A percentile compares a stretch with the other conserved stretches of the same genome.
These are phyloP conservation scores for Clathrus columnatus DNA, from an alignment of 768 basidiomycete species.

Conservation along the genomic window DNA sequence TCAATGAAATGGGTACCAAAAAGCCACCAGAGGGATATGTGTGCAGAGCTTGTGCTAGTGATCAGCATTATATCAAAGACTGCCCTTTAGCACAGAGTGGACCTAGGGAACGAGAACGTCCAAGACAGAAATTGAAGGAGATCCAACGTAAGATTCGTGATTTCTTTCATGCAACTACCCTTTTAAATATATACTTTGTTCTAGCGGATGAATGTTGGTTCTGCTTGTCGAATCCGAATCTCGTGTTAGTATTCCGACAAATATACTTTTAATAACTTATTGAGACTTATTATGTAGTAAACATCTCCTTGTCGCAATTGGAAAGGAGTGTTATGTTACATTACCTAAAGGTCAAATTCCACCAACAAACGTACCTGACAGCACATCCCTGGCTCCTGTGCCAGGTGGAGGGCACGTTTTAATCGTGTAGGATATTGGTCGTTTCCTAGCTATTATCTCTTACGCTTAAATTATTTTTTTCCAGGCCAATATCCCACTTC, in stretches of 20 bases:
- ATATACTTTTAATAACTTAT: neutral
- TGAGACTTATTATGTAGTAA: conserved; percentile 44
- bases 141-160: conserved; percentile 57
- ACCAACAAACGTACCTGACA: conserved; percentile 55
- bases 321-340: conserved; percentile 87
- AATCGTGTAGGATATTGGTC: conserved; percentile 41
- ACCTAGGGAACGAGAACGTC: conserved; percentile 24
- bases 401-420: conserved; percentile 96
- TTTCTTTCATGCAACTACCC: neutral
- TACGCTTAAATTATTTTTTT: neutral
- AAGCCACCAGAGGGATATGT: conserved; percentile 83
- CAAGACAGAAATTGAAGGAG: conserved; percentile 59
- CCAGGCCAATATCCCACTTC: conserved; percentile 76
- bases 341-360: conserved; percentile 94
- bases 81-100: conserved; percentile 54
- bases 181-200: neutral
- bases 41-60: conserved; percentile 86
- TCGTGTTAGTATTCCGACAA: conserved; percentile 49
- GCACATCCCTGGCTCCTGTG: conserved; percentile 34
- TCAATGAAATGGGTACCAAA: conserved; percentile 77
- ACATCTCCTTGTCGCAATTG: conserved; percentile 92
- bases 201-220: conserved; percentile 98
- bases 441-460: neutral
- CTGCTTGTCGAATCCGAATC: conserved; percentile 87
- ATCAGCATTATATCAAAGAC: conserved; percentile 78